Percentiles rank a stretch among this genome's conserved stretches.
phyloP scores from a whole-genome alignment of 78 protist species.

The Emiliania huxleyi region DNA sequence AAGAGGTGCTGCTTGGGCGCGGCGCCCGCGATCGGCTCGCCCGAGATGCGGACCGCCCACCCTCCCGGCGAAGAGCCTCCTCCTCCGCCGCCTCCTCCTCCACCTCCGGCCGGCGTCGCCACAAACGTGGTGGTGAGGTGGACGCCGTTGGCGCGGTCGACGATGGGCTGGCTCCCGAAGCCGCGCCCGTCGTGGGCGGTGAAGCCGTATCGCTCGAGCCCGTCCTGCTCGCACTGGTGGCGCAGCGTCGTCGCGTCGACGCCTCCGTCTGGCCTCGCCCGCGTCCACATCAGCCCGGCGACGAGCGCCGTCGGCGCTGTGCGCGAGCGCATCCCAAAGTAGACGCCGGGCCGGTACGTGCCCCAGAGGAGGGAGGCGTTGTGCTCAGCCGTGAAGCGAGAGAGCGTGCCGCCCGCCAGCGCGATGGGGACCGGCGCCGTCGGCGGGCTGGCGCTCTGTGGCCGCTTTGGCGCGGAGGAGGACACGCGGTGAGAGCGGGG shows the following conservation, averaged over 20 bases:
- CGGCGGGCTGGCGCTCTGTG: too few relatives aligned
- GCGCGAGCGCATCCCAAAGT: constrained; percentile 39
- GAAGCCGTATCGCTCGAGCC: constrained; percentile 1
- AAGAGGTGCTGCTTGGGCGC: not conserved
- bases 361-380: constrained; percentile 46
- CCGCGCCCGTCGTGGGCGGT: constrained; percentile 27
- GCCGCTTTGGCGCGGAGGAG: too few relatives aligned
- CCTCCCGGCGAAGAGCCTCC: too few relatives aligned
- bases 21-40: not conserved
- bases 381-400: not conserved
- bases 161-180: not conserved
- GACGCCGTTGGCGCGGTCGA: not conserved
- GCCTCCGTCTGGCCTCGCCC: not conserved
- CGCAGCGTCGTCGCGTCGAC: not conserved
- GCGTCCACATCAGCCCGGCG: constrained; percentile 44
- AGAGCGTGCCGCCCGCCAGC: too few relatives aligned
- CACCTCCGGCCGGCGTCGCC: not conserved
- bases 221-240: constrained; percentile 30
- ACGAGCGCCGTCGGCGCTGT: not conserved
- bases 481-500: too few relatives aligned
- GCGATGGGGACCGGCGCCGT: too few relatives aligned
- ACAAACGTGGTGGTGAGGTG: not conserved
- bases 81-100: too few relatives aligned
- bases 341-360: constrained; percentile 48
- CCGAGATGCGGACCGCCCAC: not conserved